phyloP scores from a whole-genome alignment of 2,329 filamentous ascomycete genomes.

The Phialophora macrospora region DNA sequence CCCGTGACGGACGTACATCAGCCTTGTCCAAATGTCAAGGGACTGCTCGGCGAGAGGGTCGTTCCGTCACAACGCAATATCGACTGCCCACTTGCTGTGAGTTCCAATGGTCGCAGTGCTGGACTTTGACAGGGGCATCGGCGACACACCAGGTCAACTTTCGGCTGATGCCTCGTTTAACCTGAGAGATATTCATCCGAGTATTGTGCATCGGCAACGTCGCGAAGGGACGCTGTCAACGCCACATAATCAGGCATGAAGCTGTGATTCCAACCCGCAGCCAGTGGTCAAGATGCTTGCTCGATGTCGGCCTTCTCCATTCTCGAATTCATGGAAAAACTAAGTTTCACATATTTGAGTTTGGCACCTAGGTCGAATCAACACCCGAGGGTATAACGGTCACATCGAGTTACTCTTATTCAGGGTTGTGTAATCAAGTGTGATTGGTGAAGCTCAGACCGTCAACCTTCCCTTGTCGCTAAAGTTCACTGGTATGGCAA shows the following conservation, averaged over 20 bases:
- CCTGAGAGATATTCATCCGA: background rate
- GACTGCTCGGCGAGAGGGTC: background rate
- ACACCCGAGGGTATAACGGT: background rate
- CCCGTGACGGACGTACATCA: background rate
- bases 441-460: background rate
- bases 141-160: background rate
- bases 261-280: background rate
- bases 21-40: background rate
- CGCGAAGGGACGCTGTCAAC: background rate
- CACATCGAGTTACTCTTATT: background rate
- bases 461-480: background rate
- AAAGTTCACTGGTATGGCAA: background rate
- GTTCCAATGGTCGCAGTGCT: background rate
- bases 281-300: background rate
- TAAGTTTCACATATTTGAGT: background rate
- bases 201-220: background rate
- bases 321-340: background rate
- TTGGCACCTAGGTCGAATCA: background rate
- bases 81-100: background rate
- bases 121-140: background rate
- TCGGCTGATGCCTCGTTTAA: background rate
- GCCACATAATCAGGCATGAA: background rate
- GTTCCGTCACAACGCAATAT: background rate
- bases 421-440: background rate
- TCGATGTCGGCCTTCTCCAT: background rate